Conservation (phyloP, 345 rosid genomes). For the Eucalyptus paniculata region DNA sequence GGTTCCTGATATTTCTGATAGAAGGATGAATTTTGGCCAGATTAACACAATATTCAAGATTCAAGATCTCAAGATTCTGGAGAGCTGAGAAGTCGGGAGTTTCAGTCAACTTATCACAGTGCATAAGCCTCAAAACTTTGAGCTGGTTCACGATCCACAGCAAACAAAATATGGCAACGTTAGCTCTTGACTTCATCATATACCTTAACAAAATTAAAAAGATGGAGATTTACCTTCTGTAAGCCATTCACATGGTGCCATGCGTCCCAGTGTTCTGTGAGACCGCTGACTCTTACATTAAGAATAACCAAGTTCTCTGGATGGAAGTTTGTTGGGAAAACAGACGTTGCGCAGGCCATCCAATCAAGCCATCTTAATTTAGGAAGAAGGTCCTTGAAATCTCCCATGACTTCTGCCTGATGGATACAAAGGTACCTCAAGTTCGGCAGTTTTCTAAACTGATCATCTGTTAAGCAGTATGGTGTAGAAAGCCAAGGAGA, state of each 20-base stretch:
- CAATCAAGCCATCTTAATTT: background rate
- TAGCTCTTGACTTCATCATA: background rate
- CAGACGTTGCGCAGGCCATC: accelerated
- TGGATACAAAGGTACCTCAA: background rate
- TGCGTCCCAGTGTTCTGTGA: background rate
- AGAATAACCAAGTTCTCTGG: background rate
- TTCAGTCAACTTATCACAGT: background rate
- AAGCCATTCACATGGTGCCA: background rate
- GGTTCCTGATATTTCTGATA: background rate
- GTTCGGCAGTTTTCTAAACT: background rate
- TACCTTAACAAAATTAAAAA: background rate
- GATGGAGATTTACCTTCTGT: background rate
- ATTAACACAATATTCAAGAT: background rate
- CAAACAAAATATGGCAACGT: background rate
- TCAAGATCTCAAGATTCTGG: background rate
- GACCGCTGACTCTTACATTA: background rate
- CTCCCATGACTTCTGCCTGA: background rate
- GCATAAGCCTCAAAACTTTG: background rate
- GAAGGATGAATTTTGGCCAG: background rate
- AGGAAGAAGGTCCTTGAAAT: background rate
- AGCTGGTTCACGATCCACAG: background rate
- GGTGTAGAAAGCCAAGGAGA: background rate
- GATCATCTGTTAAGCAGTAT: background rate
- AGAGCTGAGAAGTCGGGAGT: background rate
- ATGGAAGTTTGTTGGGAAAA: background rate